Evolutionary conservation across 2,329 filamentous ascomycete species (phyloP), one percentile per base, ranked within the genome.

Genomic region (Botrytis sinoallii): DNA sequence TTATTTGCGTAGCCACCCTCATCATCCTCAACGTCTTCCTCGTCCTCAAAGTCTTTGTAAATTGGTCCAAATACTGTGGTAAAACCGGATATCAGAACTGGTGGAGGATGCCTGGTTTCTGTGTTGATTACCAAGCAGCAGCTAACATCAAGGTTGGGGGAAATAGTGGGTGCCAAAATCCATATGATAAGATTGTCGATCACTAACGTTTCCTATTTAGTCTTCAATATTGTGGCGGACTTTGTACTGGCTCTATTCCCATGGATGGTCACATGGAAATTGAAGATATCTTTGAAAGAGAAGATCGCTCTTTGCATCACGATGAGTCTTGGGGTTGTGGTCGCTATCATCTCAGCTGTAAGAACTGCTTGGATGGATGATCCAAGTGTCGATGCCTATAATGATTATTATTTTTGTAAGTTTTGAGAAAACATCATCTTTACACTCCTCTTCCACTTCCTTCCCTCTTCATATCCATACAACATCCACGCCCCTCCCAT

Each of bases 191-290:
- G 63, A 72, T 40, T 32, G 42, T 55, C 55, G 70, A 72, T 73
- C 42, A 72, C 72, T 71, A 74, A 72, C 66, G 70, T 74, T 77
- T 78, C 75, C 67, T 55, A 18, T 9, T 1, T 74, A 87, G 85
- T 86, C 8, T 87, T 86, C 78, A 87, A 87, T 77, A 85, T 87
- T 72, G 81, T 87, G 42, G 87, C 87, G 84, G 86, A 88, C 74
- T 86, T 88, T 59, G 76, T 86, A 0, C 84, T 88, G 76, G 85
- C 86, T 0, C 72, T 80, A 14, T 85, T 87, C 70, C 86, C 86
- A 4, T 87, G 85, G 85, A 76, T 85, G 35, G 83, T 88, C 32
- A 85, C 84, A 0, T 85, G 84, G 79, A 82, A 81, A 4, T 75
- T 88, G 63, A 84, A 85, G 72, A 86, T 88, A 83, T 82, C 83